Percentiles rank a stretch among this genome's conserved stretches.
These are phyloP conservation scores for Lodderomyces beijingensis DNA, from an alignment of 1,139 yeast species.

Conservation along the genomic window DNA sequence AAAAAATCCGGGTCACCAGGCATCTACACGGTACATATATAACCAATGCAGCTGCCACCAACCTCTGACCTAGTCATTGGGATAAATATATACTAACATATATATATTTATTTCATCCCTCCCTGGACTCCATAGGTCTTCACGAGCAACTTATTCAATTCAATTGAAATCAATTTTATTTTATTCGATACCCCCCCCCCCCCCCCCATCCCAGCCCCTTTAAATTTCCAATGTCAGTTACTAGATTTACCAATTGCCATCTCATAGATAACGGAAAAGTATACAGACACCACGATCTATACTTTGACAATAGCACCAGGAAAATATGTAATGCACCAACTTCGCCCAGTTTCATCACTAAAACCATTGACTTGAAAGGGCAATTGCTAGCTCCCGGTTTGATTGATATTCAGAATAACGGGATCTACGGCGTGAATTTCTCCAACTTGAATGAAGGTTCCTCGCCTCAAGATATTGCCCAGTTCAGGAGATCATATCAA, in stretches of 20 bases:
- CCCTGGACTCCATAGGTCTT: too few species aligned
- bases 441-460: conserved; percentile 37
- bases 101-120: too few species aligned
- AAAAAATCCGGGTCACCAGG: too few species aligned
- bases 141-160: too few species aligned
- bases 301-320: conserved; percentile 42
- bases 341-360: conserved; percentile 10
- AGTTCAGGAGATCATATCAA: conserved; percentile 30
- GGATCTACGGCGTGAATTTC: conserved; percentile 57
- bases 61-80: too few species aligned
- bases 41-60: too few species aligned
- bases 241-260: conserved; percentile 46
- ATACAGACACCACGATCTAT: conserved; percentile 37
- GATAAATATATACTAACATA: too few species aligned
- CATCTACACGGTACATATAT: too few species aligned
- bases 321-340: conserved; percentile 31
- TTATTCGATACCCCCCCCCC: too few species aligned
- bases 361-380: conserved; percentile 45
- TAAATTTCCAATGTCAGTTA: conserved; percentile 9
- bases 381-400: conserved; percentile 55
- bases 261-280: conserved; percentile 50
- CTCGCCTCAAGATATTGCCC: conserved; percentile 29
- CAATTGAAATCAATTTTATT: too few species aligned
- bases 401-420: conserved; percentile 60
- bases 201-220: too few species aligned